A percentile compares a stretch with the other conserved stretches of the same genome.
Conservation (phyloP, 495 filamentous ascomycete species). For the Aspergillus nanangensis region DNA sequence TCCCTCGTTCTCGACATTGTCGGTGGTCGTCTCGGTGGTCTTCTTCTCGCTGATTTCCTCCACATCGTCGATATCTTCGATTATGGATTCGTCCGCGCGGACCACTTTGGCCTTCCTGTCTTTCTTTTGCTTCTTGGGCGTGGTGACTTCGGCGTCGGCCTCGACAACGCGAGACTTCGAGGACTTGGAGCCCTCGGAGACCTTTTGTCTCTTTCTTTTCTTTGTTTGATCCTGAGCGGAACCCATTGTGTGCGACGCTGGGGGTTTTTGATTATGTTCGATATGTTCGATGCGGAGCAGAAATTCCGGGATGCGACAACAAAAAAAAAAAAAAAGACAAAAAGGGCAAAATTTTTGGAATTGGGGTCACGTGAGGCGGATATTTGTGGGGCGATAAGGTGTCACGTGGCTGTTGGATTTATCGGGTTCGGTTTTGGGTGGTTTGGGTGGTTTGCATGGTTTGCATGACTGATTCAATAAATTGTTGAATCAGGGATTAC, state of each 20-base stretch:
- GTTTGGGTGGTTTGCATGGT: no score
- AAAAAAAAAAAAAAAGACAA: neutral
- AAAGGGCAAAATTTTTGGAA: no score
- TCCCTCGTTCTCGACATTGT: no score
- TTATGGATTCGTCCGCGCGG: constrained; percentile 19
- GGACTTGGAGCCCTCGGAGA: constrained; percentile 6
- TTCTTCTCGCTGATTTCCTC: no score
- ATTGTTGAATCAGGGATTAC: no score
- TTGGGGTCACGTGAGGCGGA: no score
- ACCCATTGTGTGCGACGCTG: neutral
- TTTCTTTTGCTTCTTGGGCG: constrained; percentile 35
- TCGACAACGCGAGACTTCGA: constrained; percentile 24
- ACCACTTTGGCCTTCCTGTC: constrained; percentile 32
- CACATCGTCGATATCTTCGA: no score
- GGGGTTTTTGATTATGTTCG: neutral
- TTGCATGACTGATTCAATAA: no score
- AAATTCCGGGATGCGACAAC: neutral
- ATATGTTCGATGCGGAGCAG: neutral
- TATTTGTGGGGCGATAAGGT: no score
- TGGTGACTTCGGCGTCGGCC: constrained; percentile 20
- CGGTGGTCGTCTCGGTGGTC: no score
- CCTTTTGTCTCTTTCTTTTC: neutral
- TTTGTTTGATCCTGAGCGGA: neutral
- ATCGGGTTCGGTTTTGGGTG: no score
- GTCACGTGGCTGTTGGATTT: no score